Evolutionary conservation across 2,329 filamentous ascomycete species (phyloP).

Genomic region (Beauveria varroae): DNA sequence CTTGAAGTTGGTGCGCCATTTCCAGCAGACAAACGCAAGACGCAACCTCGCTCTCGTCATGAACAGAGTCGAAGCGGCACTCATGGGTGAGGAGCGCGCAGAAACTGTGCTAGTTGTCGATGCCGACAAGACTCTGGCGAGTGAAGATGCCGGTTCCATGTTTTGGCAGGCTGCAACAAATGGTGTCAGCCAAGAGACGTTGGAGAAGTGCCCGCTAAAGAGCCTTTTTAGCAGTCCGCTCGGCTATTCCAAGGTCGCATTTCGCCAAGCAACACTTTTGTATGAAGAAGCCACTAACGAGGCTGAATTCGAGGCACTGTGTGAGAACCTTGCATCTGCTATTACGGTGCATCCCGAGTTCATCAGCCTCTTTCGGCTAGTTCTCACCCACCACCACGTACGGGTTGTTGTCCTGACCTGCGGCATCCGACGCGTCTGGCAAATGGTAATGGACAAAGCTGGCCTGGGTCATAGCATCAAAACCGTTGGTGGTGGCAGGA

Average conservation of each 20-base stretch:
- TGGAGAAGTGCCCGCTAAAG: slow-evolving; percentile 26
- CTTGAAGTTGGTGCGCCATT: slow-evolving; percentile 12
- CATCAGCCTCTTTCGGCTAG: slow-evolving; percentile 30
- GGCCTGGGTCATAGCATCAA: slow-evolving; percentile 34
- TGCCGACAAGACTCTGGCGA: slow-evolving; percentile 47
- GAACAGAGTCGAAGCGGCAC: slow-evolving; percentile 24
- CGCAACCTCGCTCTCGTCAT: slow-evolving; percentile 29
- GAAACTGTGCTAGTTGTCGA: slow-evolving; percentile 49
- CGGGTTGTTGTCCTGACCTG: slow-evolving; percentile 46
- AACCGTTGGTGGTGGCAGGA: slow-evolving; percentile 45
- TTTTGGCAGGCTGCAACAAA: slow-evolving; percentile 37
- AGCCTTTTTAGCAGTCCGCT: slow-evolving; percentile 37
- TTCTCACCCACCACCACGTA: slow-evolving; percentile 27
- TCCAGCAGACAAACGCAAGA: slow-evolving; percentile 18
- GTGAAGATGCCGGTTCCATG: slow-evolving; percentile 39
- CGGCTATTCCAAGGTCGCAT: slow-evolving; percentile 46
- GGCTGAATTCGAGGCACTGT: slow-evolving; percentile 35
- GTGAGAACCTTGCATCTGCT: slow-evolving; percentile 32
- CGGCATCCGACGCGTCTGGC: slow-evolving; percentile 47
- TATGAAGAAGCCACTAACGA: slow-evolving; percentile 38
- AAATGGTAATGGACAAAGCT: slow-evolving; percentile 39
- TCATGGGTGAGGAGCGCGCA: slow-evolving; percentile 19
- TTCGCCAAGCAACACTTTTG: slow-evolving; percentile 45
- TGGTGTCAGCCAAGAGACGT: neutral
- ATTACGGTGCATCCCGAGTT: slow-evolving; percentile 42